These are phyloP conservation scores for Austroboletus novae-zelandiae DNA, from an alignment of 1,284 basidiomycete genomes.

Conservation along the genomic window DNA sequence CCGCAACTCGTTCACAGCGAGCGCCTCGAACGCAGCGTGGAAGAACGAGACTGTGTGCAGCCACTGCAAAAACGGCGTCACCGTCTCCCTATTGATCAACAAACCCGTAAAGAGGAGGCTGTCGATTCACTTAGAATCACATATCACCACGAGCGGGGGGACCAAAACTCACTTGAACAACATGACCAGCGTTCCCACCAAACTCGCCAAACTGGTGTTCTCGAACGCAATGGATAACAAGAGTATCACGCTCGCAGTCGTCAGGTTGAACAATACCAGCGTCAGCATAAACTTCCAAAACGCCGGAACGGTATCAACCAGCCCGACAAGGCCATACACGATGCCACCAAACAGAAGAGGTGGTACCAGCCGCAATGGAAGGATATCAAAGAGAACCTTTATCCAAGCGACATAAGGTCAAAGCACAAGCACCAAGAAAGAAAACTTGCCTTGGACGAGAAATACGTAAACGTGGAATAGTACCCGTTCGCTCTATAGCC, in stretches of 20 bases:
- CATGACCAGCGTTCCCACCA: conserved; percentile 95
- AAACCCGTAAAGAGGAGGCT: conserved; percentile 95
- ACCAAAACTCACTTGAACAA: conserved; percentile 85
- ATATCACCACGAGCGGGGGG: neutral
- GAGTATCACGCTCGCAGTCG: conserved; percentile 88
- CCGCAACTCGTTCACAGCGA: conserved; percentile 93
- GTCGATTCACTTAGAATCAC: conserved; percentile 2
- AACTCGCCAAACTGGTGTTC: conserved; percentile 84
- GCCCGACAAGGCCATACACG: conserved; percentile 89
- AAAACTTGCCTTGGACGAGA: conserved; percentile 77
- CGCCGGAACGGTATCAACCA: conserved; percentile 83
- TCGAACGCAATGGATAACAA: conserved; percentile 87
- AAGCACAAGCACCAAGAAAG: neutral
- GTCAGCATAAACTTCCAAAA: conserved; percentile 99
- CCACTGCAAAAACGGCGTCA: conserved; percentile 75
- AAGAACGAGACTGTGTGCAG: conserved; percentile 93
- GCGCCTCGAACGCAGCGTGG: conserved; percentile 97
- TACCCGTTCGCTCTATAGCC: conserved; percentile 85
- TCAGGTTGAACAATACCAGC: conserved; percentile 92
- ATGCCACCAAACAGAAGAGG: conserved; percentile 94
- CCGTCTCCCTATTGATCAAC: conserved; percentile 89
- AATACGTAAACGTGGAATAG: conserved; percentile 94
- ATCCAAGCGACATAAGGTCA: neutral
- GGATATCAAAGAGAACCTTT: conserved; percentile 90
- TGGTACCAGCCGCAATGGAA: conserved; percentile 91